phyloP scores from a whole-genome alignment of 176 grass and related monocot species.

The Elaeis guineensis region DNA sequence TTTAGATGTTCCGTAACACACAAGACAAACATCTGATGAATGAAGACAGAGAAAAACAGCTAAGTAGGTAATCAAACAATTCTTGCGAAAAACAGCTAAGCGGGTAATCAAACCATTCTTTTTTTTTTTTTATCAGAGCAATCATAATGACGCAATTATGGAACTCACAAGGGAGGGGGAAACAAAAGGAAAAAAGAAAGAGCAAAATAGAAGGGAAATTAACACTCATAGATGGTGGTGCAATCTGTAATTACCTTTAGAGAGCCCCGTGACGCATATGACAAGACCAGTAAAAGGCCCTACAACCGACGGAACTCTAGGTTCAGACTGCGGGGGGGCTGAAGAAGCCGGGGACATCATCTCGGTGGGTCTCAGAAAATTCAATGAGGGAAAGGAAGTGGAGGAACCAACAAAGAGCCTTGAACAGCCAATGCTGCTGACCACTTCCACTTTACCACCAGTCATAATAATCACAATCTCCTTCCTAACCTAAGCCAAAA shows the following conservation, averaged over 20 bases:
- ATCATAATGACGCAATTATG: no score
- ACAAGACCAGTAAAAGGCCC: slow-evolving; percentile 76
- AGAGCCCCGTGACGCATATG: slow-evolving; percentile 90
- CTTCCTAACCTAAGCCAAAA: slow-evolving; percentile 4
- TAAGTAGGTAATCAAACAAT: no score
- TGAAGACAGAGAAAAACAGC: no score
- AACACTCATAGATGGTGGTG: no score
- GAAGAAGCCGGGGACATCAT: slow-evolving; percentile 48
- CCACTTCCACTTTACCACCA: slow-evolving; percentile 58
- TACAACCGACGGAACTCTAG: neutral
- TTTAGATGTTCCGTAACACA: no score
- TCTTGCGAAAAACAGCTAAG: no score
- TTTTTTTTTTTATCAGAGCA: no score
- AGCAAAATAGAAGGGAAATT: slow-evolving; percentile 1
- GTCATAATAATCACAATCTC: slow-evolving; percentile 38
- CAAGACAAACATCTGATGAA: no score
- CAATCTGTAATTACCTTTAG: slow-evolving; percentile 50
- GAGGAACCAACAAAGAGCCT: slow-evolving; percentile 47
- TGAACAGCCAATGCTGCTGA: slow-evolving; percentile 76
- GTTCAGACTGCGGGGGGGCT: slow-evolving; percentile 7
- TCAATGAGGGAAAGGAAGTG: slow-evolving; percentile 40
- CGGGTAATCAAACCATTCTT: no score
- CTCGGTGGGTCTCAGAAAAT: slow-evolving; percentile 23
- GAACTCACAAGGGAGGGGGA: neutral
- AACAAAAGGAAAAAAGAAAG: neutral